Conservation (phyloP, 495 filamentous ascomycete genomes). For the Bombardia bombarda region DNA sequence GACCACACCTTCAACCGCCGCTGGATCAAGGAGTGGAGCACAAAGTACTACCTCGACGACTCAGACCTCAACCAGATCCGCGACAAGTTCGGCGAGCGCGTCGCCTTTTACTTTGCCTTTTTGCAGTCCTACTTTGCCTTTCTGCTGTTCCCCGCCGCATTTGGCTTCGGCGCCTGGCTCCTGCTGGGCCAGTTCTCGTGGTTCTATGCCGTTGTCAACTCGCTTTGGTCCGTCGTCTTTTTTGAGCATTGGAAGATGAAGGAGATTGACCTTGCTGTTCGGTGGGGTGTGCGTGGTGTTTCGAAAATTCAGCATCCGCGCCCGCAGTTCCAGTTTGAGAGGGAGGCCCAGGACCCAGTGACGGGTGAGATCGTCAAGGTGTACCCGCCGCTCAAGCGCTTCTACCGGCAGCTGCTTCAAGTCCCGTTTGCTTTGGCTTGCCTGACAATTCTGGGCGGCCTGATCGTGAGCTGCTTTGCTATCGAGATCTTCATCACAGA, state of each 20-base stretch:
- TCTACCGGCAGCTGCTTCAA: conserved; percentile 74
- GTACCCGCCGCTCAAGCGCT: conserved; percentile 70
- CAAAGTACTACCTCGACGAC: conserved; percentile 66
- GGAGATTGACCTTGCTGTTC: conserved; percentile 80
- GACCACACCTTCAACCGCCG: conserved; percentile 78
- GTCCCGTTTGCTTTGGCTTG: conserved; percentile 80
- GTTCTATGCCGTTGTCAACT: conserved; percentile 73
- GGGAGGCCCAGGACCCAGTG: conserved; percentile 64
- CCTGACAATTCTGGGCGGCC: conserved; percentile 57
- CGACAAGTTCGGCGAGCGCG: conserved; percentile 86
- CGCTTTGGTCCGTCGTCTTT: conserved; percentile 83
- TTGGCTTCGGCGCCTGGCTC: conserved; percentile 76
- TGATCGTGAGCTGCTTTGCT: conserved; percentile 82
- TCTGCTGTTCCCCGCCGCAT: conserved; percentile 71
- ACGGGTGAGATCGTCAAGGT: conserved; percentile 76
- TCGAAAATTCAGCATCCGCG: conserved; percentile 71
- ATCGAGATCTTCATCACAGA: conserved; percentile 97
- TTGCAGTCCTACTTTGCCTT: conserved; percentile 88
- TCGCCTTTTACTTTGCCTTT: conserved; percentile 96
- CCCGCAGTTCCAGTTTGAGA: conserved; percentile 71
- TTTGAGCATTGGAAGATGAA: conserved; percentile 97
- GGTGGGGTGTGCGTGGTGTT: conserved; percentile 87
- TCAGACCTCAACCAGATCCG: conserved; percentile 77
- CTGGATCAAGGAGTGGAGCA: conserved; percentile 87
- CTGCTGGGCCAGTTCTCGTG: conserved; percentile 78